Evolutionary conservation across 2,329 filamentous ascomycete genomes (phyloP), one percentile per base, ranked within the genome.

Genomic region (Claviceps humidiphila): DNA sequence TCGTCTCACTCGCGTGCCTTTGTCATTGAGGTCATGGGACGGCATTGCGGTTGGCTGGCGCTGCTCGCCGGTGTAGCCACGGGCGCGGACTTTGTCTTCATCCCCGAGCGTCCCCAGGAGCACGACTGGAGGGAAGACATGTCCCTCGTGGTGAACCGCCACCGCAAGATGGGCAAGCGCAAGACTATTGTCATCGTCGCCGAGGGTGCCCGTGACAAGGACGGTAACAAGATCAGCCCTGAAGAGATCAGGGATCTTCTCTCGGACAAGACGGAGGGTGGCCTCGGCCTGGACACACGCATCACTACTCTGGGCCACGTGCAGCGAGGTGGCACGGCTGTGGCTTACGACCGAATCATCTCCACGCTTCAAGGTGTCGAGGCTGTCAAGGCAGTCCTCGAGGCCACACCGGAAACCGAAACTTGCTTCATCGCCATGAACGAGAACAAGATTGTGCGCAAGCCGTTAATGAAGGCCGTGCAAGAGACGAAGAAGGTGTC

Each of bases 161-260:
- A 97, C 71, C 84, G 93, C 58, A 75, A 77, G 56, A 77, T 89
- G 64, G 93, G 93, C 63, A 98, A 97, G 78, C 81, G 93, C 62
- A 94, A 95, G 75, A 97, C 93, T 1, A 97, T 97, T 61, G 91
- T 98, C 62, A 95, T 98, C 61, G 86, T 98, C 50, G 93, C 93
- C 50, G 93, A 98, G 71, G 93, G 93, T 59, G 93, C 93, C 47
- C 85, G 90, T 59, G 90, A 96, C 70, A 78, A 79, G 57, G 72
- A 91, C 51, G 81, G 95, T 54, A 86, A 85, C 64, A 91, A 88
- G 69, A 95, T 98, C 62, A 81, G 81, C 0, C 82, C 89, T 9
- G 72, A 76, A 17, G 84, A 85, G 69, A 87, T 98, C 68, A 95
- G 93, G 67, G 80, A 91, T 59, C 81, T 97, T 49, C 80, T 98